Evolutionary conservation across 768 basidiomycete species (phyloP).

Genomic region (Psilocybe subaeruginosa): DNA sequence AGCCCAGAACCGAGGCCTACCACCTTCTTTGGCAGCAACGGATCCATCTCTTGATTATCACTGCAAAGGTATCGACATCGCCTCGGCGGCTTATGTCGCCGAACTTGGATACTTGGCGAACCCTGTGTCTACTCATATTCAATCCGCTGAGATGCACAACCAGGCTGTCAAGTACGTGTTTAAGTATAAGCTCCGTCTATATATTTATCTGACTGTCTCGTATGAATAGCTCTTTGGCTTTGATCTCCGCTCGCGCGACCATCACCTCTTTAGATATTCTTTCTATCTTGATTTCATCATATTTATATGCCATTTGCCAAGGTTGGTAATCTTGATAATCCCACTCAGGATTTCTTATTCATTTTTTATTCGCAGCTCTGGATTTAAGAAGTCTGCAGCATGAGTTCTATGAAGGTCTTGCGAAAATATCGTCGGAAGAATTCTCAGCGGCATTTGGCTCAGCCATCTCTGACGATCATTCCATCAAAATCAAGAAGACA

Average conservation of each 20-base stretch:
- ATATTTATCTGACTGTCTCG: conserved; percentile 15
- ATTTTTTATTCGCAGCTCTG: conserved; percentile 48
- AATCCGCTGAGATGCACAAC: conserved; percentile 91
- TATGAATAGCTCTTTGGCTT: conserved; percentile 68
- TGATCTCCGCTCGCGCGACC: conserved; percentile 83
- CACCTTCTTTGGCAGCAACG: conserved; percentile 77
- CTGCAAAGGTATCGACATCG: conserved; percentile 85
- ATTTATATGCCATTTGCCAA: conserved; percentile 76
- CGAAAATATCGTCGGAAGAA: conserved; percentile 51
- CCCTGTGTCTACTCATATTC: conserved; percentile 83
- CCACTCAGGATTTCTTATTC: neutral
- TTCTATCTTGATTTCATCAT: conserved; percentile 72
- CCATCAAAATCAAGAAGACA: conserved; percentile 34
- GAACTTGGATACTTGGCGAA: conserved; percentile 84
- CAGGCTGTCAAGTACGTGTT: conserved; percentile 82
- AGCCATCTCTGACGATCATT: conserved; percentile 36
- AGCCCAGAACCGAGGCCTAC: conserved; percentile 79
- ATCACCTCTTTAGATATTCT: conserved; percentile 79
- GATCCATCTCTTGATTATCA: conserved; percentile 85
- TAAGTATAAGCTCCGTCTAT: neutral
- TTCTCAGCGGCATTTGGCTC: conserved; percentile 47
- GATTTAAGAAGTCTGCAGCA: conserved; percentile 78
- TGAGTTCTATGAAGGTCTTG: conserved; percentile 58
- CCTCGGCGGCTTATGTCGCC: conserved; percentile 76
- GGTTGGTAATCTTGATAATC: conserved; percentile 28